Conservation (phyloP, 1,139 yeast species). For the Diutina rugosa region DNA sequence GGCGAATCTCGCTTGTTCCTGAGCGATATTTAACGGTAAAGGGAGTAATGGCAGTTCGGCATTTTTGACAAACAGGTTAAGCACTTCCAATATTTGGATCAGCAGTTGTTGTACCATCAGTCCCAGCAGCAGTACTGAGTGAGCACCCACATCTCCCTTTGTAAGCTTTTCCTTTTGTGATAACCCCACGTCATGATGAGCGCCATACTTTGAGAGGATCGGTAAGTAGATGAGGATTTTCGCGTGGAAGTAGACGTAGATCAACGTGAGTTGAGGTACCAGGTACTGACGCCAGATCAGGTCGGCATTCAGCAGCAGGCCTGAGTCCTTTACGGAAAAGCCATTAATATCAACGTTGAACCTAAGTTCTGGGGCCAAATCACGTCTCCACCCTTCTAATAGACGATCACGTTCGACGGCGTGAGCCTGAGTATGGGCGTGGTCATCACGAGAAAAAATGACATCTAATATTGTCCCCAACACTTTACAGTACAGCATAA, state of each 20-base stretch:
- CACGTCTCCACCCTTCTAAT: slow-evolving; percentile 70
- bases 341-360: slow-evolving; percentile 65
- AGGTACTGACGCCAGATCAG: slow-evolving; percentile 19
- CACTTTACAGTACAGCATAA: slow-evolving; percentile 61
- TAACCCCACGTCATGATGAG: slow-evolving; percentile 32
- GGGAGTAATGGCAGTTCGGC: slow-evolving; percentile 35
- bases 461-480: slow-evolving; percentile 65
- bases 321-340: slow-evolving; percentile 21
- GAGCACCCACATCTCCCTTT: slow-evolving; percentile 10
- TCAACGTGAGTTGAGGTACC: slow-evolving; percentile 45
- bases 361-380: slow-evolving; percentile 45
- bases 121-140: slow-evolving; percentile 30
- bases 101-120: slow-evolving; percentile 70
- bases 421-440: slow-evolving; percentile 16
- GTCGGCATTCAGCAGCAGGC: slow-evolving; percentile 6
- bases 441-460: slow-evolving; percentile 37
- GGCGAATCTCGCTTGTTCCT: slow-evolving; percentile 57
- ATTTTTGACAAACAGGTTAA: slow-evolving; percentile 33
- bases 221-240: slow-evolving; percentile 73
- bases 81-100: slow-evolving; percentile 47
- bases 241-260: slow-evolving; percentile 67
- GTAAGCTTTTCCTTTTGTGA: slow-evolving; percentile 25
- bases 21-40: slow-evolving; percentile 57
- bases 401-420: slow-evolving; percentile 50
- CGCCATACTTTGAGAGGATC: slow-evolving; percentile 37